Percentiles rank a stretch among this genome's conserved stretches.
These are phyloP conservation scores for Allantophomopsis cytisporea DNA, from an alignment of 2,329 filamentous ascomycete species.

Conservation along the genomic window DNA sequence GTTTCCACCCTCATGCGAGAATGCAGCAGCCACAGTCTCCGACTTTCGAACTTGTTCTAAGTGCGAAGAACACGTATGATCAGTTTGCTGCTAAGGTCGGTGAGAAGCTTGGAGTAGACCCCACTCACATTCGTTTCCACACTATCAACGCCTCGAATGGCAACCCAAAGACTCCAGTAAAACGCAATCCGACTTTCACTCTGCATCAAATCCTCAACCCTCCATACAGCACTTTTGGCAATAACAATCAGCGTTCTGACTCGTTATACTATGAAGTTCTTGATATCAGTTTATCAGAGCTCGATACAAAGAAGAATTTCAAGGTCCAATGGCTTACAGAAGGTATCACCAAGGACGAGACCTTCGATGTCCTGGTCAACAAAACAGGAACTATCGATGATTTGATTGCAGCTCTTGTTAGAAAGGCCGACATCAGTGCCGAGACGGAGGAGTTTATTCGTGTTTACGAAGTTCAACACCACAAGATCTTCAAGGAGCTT, in stretches of 20 bases:
- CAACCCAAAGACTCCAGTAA: conserved; percentile 66
- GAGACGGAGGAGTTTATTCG: conserved; percentile 54
- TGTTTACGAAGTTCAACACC: conserved; percentile 69
- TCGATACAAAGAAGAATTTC: conserved; percentile 82
- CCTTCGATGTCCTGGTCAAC: conserved; percentile 70
- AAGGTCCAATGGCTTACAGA: conserved; percentile 79
- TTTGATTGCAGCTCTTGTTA: conserved; percentile 60
- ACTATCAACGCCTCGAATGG: conserved; percentile 67
- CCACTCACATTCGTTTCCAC: conserved; percentile 83
- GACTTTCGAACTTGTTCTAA: conserved; percentile 65
- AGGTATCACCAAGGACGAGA: conserved; percentile 82
- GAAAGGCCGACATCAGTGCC: conserved; percentile 67
- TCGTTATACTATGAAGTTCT: conserved; percentile 84
- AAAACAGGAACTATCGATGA: conserved; percentile 76
- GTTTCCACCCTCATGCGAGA: conserved; percentile 57
- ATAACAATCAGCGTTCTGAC: conserved; percentile 58
- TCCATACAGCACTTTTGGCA: conserved; percentile 57
- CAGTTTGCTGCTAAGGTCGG: conserved; percentile 74
- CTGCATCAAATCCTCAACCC: conserved; percentile 68
- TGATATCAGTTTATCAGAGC: conserved; percentile 84
- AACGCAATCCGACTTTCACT: conserved; percentile 53
- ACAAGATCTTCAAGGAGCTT: conserved; percentile 76
- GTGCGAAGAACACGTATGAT: conserved; percentile 82
- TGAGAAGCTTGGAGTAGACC: conserved; percentile 59
- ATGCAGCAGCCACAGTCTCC: conserved; percentile 39